Percentiles rank a stretch among this genome's conserved stretches.
These are phyloP conservation scores for Colletotrichum echinochloae DNA, from an alignment of 2,329 filamentous ascomycete genomes.

Conservation along the genomic window DNA sequence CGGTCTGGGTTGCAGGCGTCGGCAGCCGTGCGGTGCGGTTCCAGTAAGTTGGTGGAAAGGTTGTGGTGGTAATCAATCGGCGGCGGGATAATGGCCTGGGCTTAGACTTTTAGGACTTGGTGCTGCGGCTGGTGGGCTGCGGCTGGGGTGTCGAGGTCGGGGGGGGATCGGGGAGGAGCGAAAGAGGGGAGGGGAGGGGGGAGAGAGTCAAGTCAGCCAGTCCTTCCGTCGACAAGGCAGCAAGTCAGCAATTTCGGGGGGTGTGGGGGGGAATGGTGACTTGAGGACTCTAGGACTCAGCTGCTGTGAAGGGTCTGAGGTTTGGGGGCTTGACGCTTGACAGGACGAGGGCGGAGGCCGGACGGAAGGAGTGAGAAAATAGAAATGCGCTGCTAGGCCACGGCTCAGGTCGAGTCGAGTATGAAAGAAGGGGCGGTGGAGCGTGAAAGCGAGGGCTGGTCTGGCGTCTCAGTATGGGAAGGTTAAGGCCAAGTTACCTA, in stretches of 20 bases:
- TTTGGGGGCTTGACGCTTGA: conserved; percentile 6
- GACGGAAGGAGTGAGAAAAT: conserved; percentile 38
- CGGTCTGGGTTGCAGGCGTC: conserved; percentile 35
- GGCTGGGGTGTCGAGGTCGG: conserved; percentile 19
- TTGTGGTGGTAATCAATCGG: conserved; percentile 9
- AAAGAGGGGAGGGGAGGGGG: neutral
- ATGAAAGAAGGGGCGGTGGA: conserved; percentile 17
- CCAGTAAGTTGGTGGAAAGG: conserved; percentile 10
- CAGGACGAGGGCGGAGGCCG: neutral
- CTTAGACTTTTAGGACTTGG: conserved; percentile 25
- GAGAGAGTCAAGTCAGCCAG: conserved; percentile 1
- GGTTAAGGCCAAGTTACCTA: no score
- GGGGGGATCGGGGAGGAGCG: conserved; percentile 8
- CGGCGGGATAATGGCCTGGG: conserved; percentile 18
- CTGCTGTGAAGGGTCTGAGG: conserved; percentile 12
- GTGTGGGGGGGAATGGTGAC: neutral
- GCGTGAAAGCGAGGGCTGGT: conserved; percentile 8
- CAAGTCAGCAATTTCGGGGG: conserved; percentile 8
- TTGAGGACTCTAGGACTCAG: conserved; percentile 7
- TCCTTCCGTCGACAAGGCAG: neutral
- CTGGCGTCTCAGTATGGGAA: no score
- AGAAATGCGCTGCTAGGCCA: conserved; percentile 26
- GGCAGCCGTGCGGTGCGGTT: conserved; percentile 19
- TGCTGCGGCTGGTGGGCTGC: conserved; percentile 19
- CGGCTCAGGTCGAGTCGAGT: neutral